Percentiles rank a stretch among this genome's conserved stretches.
These are phyloP conservation scores for Trypanosoma scelopori DNA, from an alignment of 208 protist genomes.

Conservation along the genomic window DNA sequence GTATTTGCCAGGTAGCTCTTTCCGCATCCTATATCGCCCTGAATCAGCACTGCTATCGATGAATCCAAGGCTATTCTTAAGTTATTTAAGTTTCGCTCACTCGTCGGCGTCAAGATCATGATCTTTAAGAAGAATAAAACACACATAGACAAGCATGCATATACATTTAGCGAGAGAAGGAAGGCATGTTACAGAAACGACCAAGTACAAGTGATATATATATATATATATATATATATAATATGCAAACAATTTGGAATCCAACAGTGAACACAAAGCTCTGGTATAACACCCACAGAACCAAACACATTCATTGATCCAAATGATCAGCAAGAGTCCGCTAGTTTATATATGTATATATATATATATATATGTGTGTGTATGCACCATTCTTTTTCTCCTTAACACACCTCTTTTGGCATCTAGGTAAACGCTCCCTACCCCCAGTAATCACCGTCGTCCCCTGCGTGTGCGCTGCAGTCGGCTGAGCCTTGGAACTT, in stretches of 20 bases:
- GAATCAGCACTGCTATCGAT: slow-evolving; percentile 77
- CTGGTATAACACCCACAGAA: neutral
- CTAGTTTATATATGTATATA: slow-evolving; percentile 1
- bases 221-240: slow-evolving; percentile 21
- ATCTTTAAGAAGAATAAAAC: slow-evolving; percentile 22
- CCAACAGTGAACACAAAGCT: neutral
- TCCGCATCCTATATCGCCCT: slow-evolving; percentile 85
- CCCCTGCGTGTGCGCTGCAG: slow-evolving; percentile 7
- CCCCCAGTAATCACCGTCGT: neutral
- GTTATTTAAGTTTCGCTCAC: slow-evolving; percentile 64
- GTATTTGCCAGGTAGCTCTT: slow-evolving; percentile 75
- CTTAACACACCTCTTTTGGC: no score
- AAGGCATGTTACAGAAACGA: no score
- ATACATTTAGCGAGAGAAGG: slow-evolving; percentile 16
- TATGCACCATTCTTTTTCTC: neutral
- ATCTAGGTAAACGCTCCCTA: neutral
- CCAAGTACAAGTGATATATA: slow-evolving; percentile 23
- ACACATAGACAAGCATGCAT: slow-evolving; percentile 12
- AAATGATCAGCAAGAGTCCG: slow-evolving; percentile 26
- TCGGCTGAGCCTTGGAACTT: slow-evolving; percentile 1
- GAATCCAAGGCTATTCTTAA: slow-evolving; percentile 57
- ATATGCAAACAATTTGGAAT: no score
- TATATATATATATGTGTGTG: no score
- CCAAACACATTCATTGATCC: slow-evolving; percentile 22
- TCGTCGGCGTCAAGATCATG: slow-evolving; percentile 77